Percentiles rank a stretch among this genome's conserved stretches.
Evolutionary conservation across 2,329 filamentous ascomycete species (phyloP).

Genomic region (Saccharata proteae): DNA sequence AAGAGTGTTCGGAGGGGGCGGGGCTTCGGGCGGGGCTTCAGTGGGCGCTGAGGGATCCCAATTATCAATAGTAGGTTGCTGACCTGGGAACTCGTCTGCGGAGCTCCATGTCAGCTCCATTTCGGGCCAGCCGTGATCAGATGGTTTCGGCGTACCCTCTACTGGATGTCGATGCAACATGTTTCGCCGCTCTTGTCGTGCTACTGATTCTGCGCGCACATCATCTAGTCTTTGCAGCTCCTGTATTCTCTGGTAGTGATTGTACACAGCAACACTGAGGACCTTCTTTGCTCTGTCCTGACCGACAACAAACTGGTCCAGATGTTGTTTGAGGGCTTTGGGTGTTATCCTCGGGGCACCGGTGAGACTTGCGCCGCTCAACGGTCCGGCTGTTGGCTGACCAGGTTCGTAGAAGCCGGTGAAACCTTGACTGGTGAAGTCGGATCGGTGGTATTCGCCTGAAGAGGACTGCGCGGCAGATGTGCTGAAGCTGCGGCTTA

Average conservation of each 20-base stretch:
- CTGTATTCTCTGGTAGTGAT: conserved; percentile 85
- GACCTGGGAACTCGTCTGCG: conserved; percentile 50
- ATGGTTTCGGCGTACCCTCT: conserved; percentile 47
- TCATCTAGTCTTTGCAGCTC: conserved; percentile 63
- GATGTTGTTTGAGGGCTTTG: conserved; percentile 65
- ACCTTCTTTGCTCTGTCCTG: conserved; percentile 93
- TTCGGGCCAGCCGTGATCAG: not conserved
- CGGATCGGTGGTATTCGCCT: conserved; percentile 45
- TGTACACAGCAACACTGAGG: conserved; percentile 85
- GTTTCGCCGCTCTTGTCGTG: conserved; percentile 60
- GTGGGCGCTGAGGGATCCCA: conserved; percentile 11
- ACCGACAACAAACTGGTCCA: conserved; percentile 93
- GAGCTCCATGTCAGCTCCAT: conserved; percentile 8
- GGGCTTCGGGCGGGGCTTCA: conserved; percentile 10
- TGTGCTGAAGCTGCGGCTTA: conserved; percentile 21
- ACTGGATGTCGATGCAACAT: conserved; percentile 59
- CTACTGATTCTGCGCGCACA: conserved; percentile 62
- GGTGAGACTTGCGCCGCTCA: conserved; percentile 45
- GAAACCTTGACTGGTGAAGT: conserved; percentile 52
- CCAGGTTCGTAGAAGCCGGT: conserved; percentile 52
- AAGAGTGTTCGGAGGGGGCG: conserved; percentile 14
- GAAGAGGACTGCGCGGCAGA: conserved; percentile 25
- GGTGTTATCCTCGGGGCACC: conserved; percentile 49
- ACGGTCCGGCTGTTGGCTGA: conserved; percentile 49
- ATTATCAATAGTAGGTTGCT: conserved; percentile 40